Evolutionary conservation across 805 yeast genomes (phyloP).

Genomic region (Sugiyamaella qingdaonensis): DNA sequence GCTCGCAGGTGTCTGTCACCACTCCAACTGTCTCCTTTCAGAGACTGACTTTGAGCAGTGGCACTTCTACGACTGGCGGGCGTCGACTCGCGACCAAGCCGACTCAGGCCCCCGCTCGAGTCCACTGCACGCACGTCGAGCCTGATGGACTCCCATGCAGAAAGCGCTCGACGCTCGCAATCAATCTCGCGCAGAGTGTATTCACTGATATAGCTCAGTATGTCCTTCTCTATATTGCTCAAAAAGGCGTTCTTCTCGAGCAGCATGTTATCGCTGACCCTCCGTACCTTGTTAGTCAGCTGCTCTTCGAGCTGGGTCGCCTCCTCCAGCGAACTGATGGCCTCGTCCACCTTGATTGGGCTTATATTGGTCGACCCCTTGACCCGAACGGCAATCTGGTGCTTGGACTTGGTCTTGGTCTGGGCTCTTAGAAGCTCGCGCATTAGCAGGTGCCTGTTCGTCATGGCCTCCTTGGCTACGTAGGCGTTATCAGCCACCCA

Average conservation of each 20-base stretch:
- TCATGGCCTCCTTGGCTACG: conserved; percentile 84
- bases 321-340: conserved; percentile 70
- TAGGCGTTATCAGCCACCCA: conserved; percentile 70
- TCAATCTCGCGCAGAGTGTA: conserved; percentile 72
- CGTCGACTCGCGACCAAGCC: conserved; percentile 71
- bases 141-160: conserved; percentile 66
- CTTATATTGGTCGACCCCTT: conserved; percentile 71
- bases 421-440: conserved; percentile 81
- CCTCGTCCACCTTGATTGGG: conserved; percentile 88
- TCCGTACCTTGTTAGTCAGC: conserved; percentile 67
- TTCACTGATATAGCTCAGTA: conserved; percentile 52
- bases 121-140: conserved; percentile 72
- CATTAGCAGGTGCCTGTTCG: conserved; percentile 90
- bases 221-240: conserved; percentile 50
- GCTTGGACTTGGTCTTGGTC: conserved; percentile 62
- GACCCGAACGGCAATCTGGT: conserved; percentile 61
- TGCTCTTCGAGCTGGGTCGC: conserved; percentile 75
- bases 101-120: conserved; percentile 70
- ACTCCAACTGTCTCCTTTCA: conserved; percentile 55
- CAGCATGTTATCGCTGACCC: conserved; percentile 82
- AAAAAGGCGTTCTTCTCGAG: conserved; percentile 63
- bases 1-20: conserved; percentile 42
- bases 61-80: conserved; percentile 32
- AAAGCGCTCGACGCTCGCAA: conserved; percentile 75
- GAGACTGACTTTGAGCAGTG: conserved; percentile 42